A percentile compares a stretch with the other conserved stretches of the same genome.
Conservation (phyloP, 1,139 yeast genomes). For the Tardiomyces digboiensis region DNA sequence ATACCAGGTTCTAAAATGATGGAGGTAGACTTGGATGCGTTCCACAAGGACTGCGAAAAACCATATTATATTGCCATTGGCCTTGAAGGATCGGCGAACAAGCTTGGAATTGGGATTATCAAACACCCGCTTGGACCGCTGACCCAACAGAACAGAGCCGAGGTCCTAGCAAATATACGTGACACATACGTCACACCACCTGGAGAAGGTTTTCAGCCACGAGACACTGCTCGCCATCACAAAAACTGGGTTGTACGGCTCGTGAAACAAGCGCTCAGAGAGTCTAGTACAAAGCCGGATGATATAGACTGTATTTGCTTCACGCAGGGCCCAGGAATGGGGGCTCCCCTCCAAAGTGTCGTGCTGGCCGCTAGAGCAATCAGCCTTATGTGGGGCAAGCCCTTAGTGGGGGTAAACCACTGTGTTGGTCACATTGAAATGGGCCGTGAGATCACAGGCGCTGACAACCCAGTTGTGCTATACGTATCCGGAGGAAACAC, state of each 20-base stretch:
- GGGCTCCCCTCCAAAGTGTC: conserved; percentile 93
- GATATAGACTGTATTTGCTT: conserved; percentile 89
- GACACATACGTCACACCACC: conserved; percentile 96
- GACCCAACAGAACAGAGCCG: conserved; percentile 45
- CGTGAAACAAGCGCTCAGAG: conserved; percentile 54
- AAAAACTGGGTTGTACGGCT: conserved; percentile 90
- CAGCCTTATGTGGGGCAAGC: conserved; percentile 70
- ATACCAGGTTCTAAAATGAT: too few species aligned
- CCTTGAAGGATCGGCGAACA: conserved; percentile 94
- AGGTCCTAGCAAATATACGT: conserved; percentile 75
- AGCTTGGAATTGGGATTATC: conserved; percentile 88
- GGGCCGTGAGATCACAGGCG: conserved; percentile 98
- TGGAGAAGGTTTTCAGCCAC: conserved; percentile 93
- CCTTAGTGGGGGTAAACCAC: conserved; percentile 91
- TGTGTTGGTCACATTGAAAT: conserved; percentile 98
- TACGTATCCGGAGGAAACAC: conserved; percentile 99
- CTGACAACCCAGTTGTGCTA: conserved; percentile 87
- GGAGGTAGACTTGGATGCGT: background rate
- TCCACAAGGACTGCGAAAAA: background rate
- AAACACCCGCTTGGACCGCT: conserved; percentile 54
- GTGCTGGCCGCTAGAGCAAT: conserved; percentile 89
- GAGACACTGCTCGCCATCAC: conserved; percentile 96
- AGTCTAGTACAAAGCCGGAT: conserved; percentile 40
- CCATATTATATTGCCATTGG: conserved; percentile 56
- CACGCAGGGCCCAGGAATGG: conserved; percentile 99